Evolutionary conservation across 2,329 filamentous ascomycete species (phyloP), one percentile per base, ranked within the genome.

Genomic region (Hymenotorrendiella dingleyae): DNA sequence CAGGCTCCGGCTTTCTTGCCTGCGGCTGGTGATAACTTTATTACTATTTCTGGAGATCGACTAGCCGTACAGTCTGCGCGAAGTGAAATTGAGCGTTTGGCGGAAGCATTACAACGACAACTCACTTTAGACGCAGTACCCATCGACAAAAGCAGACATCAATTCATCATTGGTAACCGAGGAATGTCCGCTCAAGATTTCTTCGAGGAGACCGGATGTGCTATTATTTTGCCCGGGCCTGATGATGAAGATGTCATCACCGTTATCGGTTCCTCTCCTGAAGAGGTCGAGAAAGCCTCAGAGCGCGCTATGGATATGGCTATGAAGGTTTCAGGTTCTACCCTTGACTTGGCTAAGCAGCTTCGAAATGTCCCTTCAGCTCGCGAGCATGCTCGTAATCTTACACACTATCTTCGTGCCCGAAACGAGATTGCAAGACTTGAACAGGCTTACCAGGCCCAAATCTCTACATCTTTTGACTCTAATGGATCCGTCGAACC

Each of bases 111-210:
- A 17, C 80, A 83, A 53, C 78, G 79, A 46, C 80, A 86, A 61
- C 71, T 97, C 37, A 78, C 83, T 30, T 71, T 93, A 36, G 80
- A 93, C 54, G 83, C 94, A 63, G 71, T 89, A 30, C 78, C 84
- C 5, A 87, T 97, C 54, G 85, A 91, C 63, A 83, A 84, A 49
- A 88, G 87, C 36, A 82, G 88, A 39, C 93, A 97, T 63, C 90
- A 94, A 63, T 97, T 96, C 70, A 93, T 98, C 59, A 82, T 95
- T 50, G 91, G 91, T 39, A 82, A 91, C 48, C 78, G 82, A 48
- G 89, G 86, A 48, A 76, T 86, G 48, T 81, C 86, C 14, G 72
- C 87, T 24, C 80, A 96, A 45, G 80, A 95, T 34, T 96, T 98
- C 70, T 80, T 96, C 52, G 76, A 82, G 34, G 80, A 95, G 58